phyloP scores from a whole-genome alignment of 2,329 filamentous ascomycete species.

The Penicillium sp. region DNA sequence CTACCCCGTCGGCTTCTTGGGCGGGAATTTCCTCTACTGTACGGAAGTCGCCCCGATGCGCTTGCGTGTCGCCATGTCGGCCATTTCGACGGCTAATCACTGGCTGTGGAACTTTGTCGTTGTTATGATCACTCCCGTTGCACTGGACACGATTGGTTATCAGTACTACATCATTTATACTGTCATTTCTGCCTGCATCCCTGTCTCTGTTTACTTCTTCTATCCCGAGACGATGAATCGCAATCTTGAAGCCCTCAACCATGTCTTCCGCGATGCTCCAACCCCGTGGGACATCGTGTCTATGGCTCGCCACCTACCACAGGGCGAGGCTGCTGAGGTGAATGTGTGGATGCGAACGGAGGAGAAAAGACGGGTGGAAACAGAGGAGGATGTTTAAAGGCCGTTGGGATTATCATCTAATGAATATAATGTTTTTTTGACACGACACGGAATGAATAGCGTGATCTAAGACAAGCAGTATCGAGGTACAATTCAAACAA shows the following conservation, averaged over 20 bases:
- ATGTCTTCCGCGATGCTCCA: slow-evolving; percentile 24
- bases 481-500: no score
- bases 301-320: slow-evolving; percentile 23
- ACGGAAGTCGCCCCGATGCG: slow-evolving; percentile 26
- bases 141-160: slow-evolving; percentile 23
- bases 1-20: slow-evolving; percentile 24
- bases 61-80: slow-evolving; percentile 24
- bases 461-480: no score
- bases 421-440: no score
- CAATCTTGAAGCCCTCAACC: slow-evolving; percentile 24
- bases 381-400: slow-evolving; percentile 19
- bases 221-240: slow-evolving; percentile 28
- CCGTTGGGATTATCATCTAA: no score
- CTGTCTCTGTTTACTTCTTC: slow-evolving; percentile 20
- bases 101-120: slow-evolving; percentile 28
- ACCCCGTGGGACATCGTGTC: slow-evolving; percentile 25
- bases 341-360: slow-evolving; percentile 18
- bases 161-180: slow-evolving; percentile 24
- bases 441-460: no score
- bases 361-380: slow-evolving; percentile 19
- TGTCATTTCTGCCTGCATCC: slow-evolving; percentile 22
- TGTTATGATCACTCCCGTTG: slow-evolving; percentile 25
- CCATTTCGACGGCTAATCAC: slow-evolving; percentile 23
- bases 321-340: slow-evolving; percentile 23
- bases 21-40: slow-evolving; percentile 26